Evolutionary conservation across 1,139 yeast species (phyloP), one percentile per base, ranked within the genome.

Genomic region (Candida anutae): DNA sequence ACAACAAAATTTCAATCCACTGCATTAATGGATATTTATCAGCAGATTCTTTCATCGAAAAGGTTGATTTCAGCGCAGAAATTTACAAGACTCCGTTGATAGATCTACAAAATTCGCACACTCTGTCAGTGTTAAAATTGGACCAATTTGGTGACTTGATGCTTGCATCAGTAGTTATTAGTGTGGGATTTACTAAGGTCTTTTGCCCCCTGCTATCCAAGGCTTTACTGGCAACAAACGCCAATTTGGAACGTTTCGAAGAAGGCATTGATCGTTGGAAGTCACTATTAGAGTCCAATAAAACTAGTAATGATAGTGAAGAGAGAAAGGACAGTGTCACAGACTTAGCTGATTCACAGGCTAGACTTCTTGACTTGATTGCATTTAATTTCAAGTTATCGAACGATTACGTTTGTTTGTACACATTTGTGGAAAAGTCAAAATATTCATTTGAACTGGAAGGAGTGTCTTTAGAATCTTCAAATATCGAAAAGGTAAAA

Each of bases 321-420:
- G 10, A 8, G 19, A 8, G 9, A 17, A 17, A 17, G 10, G 19
- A 17, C 10, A 10, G 19, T 17, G 19, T 17, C 10, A 13, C 14
- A n/a, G 26, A 21, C 4, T 24, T 21, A 15, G 8, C 20, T n/a
- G 13, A 21, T n/a, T 8, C 20, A n/a, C 14, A 14, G 13, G n/a
- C n/a, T n/a, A n/a, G n/a, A n/a, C n/a, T 29, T 17, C 17, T 34
- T 25, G 34, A 31, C 6, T 18, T 27, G 8, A 22, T 51, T 18
- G 54, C 53, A 2, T 48, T 57, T 31, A 56, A 48, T 25, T 25
- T 53, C n/a, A 45, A 43, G 10, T 34, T 58, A 25, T 32, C 46
- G 2, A 60, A 57, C 30, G 61, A 63, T 27, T 63, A 63, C 33
- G 36, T 58, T 24, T 66, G 67, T 5, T 28, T 64, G 13, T 53